Base-by-base conservation (phyloP, 441 rosid genomes). In the Aleurites moluccanus region DNA sequence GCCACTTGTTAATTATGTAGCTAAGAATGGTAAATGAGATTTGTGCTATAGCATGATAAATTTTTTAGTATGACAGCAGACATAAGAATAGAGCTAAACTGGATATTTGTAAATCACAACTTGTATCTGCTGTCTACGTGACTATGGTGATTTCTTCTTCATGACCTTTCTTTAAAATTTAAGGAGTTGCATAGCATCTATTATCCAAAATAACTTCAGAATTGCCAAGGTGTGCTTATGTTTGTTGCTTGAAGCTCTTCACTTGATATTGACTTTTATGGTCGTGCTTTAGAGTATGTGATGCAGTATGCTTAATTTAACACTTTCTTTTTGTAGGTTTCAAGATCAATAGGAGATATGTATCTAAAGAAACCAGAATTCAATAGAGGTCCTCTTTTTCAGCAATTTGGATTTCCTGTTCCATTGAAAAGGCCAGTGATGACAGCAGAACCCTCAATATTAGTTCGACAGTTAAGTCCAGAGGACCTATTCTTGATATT, bases 321-420 rank as follows among this genome's bases (percentile, higher is more conserved):
- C 53, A 28, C 16, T 23, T 68, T 56, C 23, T 30, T 28, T 15
- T n/a, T 71, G 27, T 14, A 90, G 94, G 92, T 90, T 52, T 90
- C 94, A 18, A 88, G 91, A 84, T 86, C 94, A 27, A 90, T 88
- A 4, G 94, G 94, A 53, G 94, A 90, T 77, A 65, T 88, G 40
- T 86, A 90, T 78, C 79, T 90, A 71, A 90, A 90, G 86, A 88
- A 86, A 71, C 89, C 92, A 0, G 92, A 87, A 72, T 81, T 86
- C 70, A 83, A 78, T 56, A 74, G 82, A 64, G 80, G 63, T 55
- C 80, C 85, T 50, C 80, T 75, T 7, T 83, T 80, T 53, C 83
- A 73, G 42, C 88, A 82, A 56, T 86, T 83, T 25, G 86, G 88
- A 14, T 73, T 74, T 13, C 84, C 84, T 15, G 2, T 75, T 75